These are phyloP conservation scores for Aspergillus proliferans DNA, from an alignment of 2,329 filamentous ascomycete species.

Conservation along the genomic window DNA sequence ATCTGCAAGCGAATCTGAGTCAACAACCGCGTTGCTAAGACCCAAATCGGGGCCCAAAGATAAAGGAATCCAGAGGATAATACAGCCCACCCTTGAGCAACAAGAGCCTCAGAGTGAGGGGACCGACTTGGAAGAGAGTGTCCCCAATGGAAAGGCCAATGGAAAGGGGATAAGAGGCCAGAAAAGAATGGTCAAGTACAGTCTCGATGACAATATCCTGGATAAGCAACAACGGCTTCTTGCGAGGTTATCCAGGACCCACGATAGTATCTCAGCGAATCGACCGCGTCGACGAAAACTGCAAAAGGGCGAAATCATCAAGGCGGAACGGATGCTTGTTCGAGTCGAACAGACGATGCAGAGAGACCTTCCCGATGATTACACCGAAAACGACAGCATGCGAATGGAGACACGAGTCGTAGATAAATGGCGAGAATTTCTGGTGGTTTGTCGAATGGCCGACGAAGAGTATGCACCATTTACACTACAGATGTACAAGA, in stretches of 20 bases:
- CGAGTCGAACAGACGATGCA: slow-evolving; percentile 51
- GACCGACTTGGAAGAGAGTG: slow-evolving; percentile 10
- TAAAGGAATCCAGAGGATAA: slow-evolving; percentile 14
- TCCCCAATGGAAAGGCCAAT: slow-evolving; percentile 3
- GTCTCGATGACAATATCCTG: slow-evolving; percentile 38
- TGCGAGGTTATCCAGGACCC: slow-evolving; percentile 31
- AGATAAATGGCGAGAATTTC: slow-evolving; percentile 62
- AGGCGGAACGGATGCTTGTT: slow-evolving; percentile 64
- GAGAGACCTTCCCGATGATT: slow-evolving; percentile 52
- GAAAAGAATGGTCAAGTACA: slow-evolving; percentile 37
- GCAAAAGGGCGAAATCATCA: slow-evolving; percentile 57
- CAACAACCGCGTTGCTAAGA: slow-evolving; percentile 28
- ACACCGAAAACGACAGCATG: slow-evolving; percentile 57
- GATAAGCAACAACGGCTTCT: slow-evolving; percentile 36
- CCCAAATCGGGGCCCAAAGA: slow-evolving; percentile 12
- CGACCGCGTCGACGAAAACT: slow-evolving; percentile 33
- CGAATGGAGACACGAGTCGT: slow-evolving; percentile 52
- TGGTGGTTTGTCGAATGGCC: slow-evolving; percentile 56
- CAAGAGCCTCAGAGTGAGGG: slow-evolving; percentile 30
- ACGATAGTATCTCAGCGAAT: slow-evolving; percentile 28
- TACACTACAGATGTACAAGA: slow-evolving; percentile 56
- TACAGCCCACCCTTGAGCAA: slow-evolving; percentile 20
- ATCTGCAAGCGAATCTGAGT: slow-evolving; percentile 25
- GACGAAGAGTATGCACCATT: slow-evolving; percentile 50
- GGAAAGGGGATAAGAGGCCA: slow-evolving; percentile 8